Percentiles rank a stretch among this genome's conserved stretches.
These are phyloP conservation scores for Chiua virens DNA, from an alignment of 768 basidiomycete species.

Conservation along the genomic window DNA sequence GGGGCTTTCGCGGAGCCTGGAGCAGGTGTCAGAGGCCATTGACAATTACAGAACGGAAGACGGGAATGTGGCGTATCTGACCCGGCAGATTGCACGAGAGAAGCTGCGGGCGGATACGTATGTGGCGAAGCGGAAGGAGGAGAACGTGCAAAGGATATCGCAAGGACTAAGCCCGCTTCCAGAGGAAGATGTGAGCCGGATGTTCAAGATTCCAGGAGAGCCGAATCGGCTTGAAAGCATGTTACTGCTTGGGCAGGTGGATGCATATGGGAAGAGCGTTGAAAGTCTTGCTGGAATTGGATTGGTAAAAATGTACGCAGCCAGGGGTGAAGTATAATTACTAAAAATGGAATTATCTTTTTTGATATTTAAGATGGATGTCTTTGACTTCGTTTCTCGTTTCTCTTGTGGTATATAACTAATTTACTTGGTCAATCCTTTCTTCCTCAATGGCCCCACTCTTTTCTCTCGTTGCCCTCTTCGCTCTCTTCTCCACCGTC, in stretches of 20 bases:
- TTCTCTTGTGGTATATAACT: not conserved
- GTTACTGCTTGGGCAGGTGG: slow-evolving; percentile 84
- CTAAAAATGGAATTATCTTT: not conserved
- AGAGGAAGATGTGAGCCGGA: slow-evolving; percentile 77
- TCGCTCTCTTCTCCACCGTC: slow-evolving; percentile 40
- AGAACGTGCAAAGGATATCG: slow-evolving; percentile 73
- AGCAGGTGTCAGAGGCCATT: slow-evolving; percentile 82
- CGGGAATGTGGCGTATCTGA: slow-evolving; percentile 86
- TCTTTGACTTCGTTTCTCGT: too few relatives aligned
- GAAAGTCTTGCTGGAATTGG: slow-evolving; percentile 58
- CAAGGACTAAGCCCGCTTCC: slow-evolving; percentile 87
- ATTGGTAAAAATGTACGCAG: slow-evolving; percentile 85
- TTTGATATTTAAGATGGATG: not conserved
- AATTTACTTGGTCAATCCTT: slow-evolving; percentile 4
- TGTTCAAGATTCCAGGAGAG: slow-evolving; percentile 88
- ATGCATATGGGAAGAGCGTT: slow-evolving; percentile 79
- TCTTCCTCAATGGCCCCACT: slow-evolving; percentile 34
- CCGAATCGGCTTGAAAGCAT: slow-evolving; percentile 87
- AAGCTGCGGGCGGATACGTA: slow-evolving; percentile 75
- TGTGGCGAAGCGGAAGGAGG: slow-evolving; percentile 84
- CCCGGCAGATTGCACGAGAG: slow-evolving; percentile 87
- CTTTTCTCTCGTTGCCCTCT: slow-evolving; percentile 42
- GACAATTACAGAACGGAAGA: slow-evolving; percentile 89
- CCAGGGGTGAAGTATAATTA: slow-evolving; percentile 34
- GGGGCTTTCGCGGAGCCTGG: slow-evolving; percentile 72